Percentiles rank a stretch among this genome's conserved stretches.
Conservation (phyloP, 108 stramenopile genomes). For the Pelagomonas calceolata region DNA sequence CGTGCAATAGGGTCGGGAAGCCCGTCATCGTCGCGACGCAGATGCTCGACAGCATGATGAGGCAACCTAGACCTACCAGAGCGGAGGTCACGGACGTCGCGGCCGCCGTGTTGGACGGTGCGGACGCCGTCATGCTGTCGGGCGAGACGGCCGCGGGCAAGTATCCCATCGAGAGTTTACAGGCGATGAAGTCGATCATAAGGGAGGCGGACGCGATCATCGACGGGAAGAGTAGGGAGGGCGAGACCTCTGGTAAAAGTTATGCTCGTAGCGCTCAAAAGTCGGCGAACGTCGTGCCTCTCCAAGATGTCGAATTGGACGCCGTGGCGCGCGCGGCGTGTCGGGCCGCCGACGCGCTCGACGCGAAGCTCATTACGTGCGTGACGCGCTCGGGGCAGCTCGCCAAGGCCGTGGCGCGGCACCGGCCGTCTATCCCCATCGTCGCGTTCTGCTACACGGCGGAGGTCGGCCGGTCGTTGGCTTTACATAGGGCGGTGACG, state of each 20-base stretch:
- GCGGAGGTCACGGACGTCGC: slow-evolving; percentile 82
- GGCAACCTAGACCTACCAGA: slow-evolving; percentile 73
- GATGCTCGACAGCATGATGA: slow-evolving; percentile 78
- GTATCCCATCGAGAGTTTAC: slow-evolving; percentile 47
- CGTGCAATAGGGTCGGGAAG: slow-evolving; percentile 58
- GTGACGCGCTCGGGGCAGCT: slow-evolving; percentile 38
- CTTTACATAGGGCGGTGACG: slow-evolving; percentile 41
- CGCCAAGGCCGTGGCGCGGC: slow-evolving; percentile 45
- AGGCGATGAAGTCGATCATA: slow-evolving; percentile 51
- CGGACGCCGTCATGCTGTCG: slow-evolving; percentile 58
- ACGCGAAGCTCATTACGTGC: slow-evolving; percentile 46
- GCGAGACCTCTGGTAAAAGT: slow-evolving; percentile 22
- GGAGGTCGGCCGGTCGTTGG: slow-evolving; percentile 54
- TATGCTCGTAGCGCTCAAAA: too few relatives aligned
- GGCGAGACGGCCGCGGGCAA: slow-evolving; percentile 60
- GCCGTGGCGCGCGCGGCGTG: slow-evolving; percentile 46
- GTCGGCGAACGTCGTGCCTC: slow-evolving; percentile 10
- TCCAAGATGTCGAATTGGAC: slow-evolving; percentile 50
- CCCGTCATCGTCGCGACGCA: slow-evolving; percentile 79
- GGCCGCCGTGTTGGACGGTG: slow-evolving; percentile 56
- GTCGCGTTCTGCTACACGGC: slow-evolving; percentile 57
- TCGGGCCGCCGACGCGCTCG: slow-evolving; percentile 42
- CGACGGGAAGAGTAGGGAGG: slow-evolving; percentile 17
- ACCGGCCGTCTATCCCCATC: slow-evolving; percentile 61
- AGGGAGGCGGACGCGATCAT: slow-evolving; percentile 46